These are phyloP conservation scores for Rhododendron ovatum DNA, from an alignment of 148 eudicot genomes.

Conservation along the genomic window DNA sequence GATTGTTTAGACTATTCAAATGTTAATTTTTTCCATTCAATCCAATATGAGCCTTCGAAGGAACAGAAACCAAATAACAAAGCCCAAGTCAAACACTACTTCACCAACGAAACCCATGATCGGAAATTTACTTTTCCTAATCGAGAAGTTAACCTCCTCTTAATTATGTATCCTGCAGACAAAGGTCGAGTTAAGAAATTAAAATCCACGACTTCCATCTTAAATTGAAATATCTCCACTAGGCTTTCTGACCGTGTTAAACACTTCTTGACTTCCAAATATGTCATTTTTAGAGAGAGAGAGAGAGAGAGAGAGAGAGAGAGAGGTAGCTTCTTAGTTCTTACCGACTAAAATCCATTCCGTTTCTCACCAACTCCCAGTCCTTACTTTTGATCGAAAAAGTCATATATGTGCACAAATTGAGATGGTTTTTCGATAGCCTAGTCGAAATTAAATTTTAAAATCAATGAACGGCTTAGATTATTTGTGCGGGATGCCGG, in stretches of 20 bases:
- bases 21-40: background rate
- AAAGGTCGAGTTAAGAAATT: background rate
- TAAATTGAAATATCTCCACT: background rate
- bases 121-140: background rate
- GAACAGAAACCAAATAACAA: background rate
- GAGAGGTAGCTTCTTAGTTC: background rate
- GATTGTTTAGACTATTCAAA: background rate
- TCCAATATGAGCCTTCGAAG: background rate
- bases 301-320: background rate
- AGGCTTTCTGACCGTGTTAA: background rate
- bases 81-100: constrained; percentile 11
- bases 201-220: background rate
- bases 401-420: background rate
- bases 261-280: background rate
- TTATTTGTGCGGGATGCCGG: too few relatives aligned
- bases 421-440: background rate
- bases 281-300: background rate
- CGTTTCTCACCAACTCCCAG: background rate
- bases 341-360: background rate
- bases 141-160: background rate
- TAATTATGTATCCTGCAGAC: background rate
- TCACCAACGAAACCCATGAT: background rate
- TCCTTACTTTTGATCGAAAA: background rate
- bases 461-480: too few relatives aligned
- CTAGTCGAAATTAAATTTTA: too few relatives aligned